Percentiles rank a stretch among this genome's conserved stretches.
phyloP scores from a whole-genome alignment of 2,329 filamentous ascomycete genomes.

The Hypoxylon sp. region DNA sequence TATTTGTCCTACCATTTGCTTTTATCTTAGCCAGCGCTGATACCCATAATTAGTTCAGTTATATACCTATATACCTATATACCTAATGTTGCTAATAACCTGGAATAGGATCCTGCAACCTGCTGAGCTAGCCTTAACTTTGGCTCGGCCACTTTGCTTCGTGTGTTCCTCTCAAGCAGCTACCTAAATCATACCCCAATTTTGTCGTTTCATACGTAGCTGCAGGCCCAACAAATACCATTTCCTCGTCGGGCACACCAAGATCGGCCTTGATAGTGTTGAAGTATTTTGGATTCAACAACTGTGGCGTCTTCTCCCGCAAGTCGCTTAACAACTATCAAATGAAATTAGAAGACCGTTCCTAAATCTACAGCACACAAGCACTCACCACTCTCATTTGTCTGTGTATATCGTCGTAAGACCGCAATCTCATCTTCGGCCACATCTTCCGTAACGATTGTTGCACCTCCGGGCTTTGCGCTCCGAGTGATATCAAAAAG shows the following conservation, averaged over 20 bases:
- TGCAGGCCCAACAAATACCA: slow-evolving; percentile 53
- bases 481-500: slow-evolving; percentile 53
- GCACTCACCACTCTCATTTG: slow-evolving; percentile 52
- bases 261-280: slow-evolving; percentile 49
- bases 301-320: slow-evolving; percentile 46
- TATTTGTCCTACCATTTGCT: neutral
- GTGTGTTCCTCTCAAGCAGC: slow-evolving; percentile 52
- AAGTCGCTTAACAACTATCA: slow-evolving; percentile 44
- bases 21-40: slow-evolving; percentile 1
- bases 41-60: slow-evolving; percentile 16
- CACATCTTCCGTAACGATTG: slow-evolving; percentile 48
- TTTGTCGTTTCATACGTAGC: slow-evolving; percentile 51
- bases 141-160: slow-evolving; percentile 49
- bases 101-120: slow-evolving; percentile 1
- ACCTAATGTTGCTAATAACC: slow-evolving; percentile 11
- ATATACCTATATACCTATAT: slow-evolving; percentile 27
- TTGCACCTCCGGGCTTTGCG: slow-evolving; percentile 48
- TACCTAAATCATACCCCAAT: slow-evolving; percentile 51
- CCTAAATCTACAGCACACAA: neutral
- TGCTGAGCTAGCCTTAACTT: neutral
- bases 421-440: slow-evolving; percentile 50
- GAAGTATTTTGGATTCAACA: slow-evolving; percentile 50
- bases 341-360: slow-evolving; percentile 13
- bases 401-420: slow-evolving; percentile 54
- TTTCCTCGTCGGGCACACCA: slow-evolving; percentile 50